Conservation (phyloP, 2,329 filamentous ascomycete genomes). For the Nemania abortiva region DNA sequence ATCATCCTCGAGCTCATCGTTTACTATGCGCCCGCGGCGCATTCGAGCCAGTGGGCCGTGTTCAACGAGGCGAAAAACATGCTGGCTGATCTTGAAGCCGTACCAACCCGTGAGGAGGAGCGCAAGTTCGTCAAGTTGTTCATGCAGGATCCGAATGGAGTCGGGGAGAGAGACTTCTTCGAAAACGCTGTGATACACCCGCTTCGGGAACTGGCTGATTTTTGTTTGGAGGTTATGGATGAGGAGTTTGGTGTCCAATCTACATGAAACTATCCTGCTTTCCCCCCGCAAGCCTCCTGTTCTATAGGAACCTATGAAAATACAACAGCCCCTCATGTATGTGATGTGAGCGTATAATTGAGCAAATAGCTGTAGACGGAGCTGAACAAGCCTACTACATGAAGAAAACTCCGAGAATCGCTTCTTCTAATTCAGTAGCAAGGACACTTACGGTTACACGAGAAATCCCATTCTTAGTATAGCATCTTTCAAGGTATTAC, state of each 20-base stretch:
- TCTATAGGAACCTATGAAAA: no score
- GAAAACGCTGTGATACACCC: conserved; percentile 62
- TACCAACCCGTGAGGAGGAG: conserved; percentile 61
- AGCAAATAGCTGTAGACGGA: no score
- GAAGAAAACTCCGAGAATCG: no score
- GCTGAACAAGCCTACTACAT: no score
- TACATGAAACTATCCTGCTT: background rate
- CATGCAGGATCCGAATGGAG: conserved; percentile 55
- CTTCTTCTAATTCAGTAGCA: no score
- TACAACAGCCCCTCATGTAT: no score
- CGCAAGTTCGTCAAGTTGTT: conserved; percentile 59
- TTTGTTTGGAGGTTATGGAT: conserved; percentile 60
- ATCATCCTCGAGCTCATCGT: conserved; percentile 63
- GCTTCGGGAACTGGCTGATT: conserved; percentile 59
- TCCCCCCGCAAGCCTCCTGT: no score
- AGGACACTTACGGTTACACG: no score
- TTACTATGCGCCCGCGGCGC: conserved; percentile 56
- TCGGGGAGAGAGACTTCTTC: conserved; percentile 61
- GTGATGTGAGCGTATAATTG: no score
- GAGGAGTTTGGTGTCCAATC: conserved; percentile 54
- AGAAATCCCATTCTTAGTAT: no score
- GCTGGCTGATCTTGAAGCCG: conserved; percentile 62
- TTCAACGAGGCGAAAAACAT: conserved; percentile 59
- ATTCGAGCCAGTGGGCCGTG: conserved; percentile 62
- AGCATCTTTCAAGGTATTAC: no score